phyloP scores from a whole-genome alignment of 306 rosid species.

The Myrica gale region DNA sequence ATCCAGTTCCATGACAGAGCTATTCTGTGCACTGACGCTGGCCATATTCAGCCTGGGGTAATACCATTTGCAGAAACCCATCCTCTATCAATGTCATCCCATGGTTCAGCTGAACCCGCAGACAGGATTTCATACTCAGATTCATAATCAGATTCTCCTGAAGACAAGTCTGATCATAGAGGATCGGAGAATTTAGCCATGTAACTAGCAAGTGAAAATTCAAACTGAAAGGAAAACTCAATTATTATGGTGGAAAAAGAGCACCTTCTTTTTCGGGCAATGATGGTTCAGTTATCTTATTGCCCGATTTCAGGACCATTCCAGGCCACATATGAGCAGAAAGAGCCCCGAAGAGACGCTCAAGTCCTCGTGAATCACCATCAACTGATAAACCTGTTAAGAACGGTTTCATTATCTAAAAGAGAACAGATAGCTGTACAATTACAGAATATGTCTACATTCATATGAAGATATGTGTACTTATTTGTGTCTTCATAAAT shows the following conservation, averaged over 20 bases:
- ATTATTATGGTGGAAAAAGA: conserved; percentile 1
- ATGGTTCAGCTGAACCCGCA: conserved; percentile 63
- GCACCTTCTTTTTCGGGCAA: conserved; percentile 69
- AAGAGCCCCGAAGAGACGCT: conserved; percentile 81
- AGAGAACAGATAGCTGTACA: not conserved
- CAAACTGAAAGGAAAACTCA: not conserved
- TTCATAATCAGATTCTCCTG: conserved; percentile 85
- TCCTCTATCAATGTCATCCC: conserved; percentile 59
- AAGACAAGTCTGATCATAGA: conserved; percentile 58
- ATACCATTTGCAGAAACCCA: conserved; percentile 56
- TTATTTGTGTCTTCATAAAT: not conserved
- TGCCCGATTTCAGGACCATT: conserved; percentile 82
- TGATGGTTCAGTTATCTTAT: conserved; percentile 60
- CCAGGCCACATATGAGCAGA: conserved; percentile 97
- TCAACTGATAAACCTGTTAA: conserved; percentile 72
- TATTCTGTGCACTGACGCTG: conserved; percentile 28
- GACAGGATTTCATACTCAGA: conserved; percentile 72
- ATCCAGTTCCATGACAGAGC: conserved; percentile 27
- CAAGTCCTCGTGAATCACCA: conserved; percentile 90
- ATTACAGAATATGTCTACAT: not conserved
- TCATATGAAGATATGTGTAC: not conserved
- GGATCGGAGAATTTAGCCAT: conserved; percentile 29
- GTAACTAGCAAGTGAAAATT: conserved; percentile 1
- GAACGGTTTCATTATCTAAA: conserved; percentile 15
- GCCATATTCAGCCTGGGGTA: conserved; percentile 35